A percentile compares a stretch with the other conserved stretches of the same genome.
Conservation (phyloP, 1,139 yeast genomes). For the Protomyces macrosporus region DNA sequence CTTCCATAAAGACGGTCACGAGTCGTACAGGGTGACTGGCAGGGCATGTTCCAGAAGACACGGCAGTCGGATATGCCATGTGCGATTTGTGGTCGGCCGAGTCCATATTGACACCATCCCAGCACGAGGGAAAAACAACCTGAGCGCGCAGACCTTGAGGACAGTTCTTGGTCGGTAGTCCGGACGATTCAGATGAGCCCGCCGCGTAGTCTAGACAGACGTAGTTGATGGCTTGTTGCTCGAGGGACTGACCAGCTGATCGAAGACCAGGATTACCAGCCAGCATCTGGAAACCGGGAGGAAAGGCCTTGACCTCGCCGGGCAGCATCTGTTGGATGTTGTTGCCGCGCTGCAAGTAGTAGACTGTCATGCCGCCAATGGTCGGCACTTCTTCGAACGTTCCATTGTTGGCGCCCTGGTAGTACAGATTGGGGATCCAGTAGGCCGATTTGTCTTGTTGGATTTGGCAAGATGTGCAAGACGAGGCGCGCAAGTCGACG, state of each 20-base stretch:
- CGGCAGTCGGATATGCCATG: conserved; percentile 23
- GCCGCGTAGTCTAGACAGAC: conserved; percentile 22
- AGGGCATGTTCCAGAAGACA: conserved; percentile 27
- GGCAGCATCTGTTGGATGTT: conserved; percentile 13
- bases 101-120: conserved; percentile 29
- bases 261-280: conserved; percentile 25
- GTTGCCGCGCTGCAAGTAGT: conserved; percentile 27
- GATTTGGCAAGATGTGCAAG: conserved; percentile 25
- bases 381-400: conserved; percentile 15
- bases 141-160: conserved; percentile 28
- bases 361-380: conserved; percentile 26
- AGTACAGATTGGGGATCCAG: conserved; percentile 28
- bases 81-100: conserved; percentile 27
- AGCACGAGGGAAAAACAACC: conserved; percentile 27
- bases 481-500: conserved; percentile 10
- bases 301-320: conserved; percentile 21
- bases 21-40: conserved; percentile 21
- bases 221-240: conserved; percentile 23
- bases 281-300: conserved; percentile 29
- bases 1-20: conserved; percentile 24
- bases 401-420: conserved; percentile 4
- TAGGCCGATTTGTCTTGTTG: conserved; percentile 24
- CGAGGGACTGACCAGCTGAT: neutral
- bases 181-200: conserved; percentile 22
- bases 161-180: conserved; percentile 19